Evolutionary conservation across 805 yeast species (phyloP).

Genomic region (Yamadazyma akitaensis): DNA sequence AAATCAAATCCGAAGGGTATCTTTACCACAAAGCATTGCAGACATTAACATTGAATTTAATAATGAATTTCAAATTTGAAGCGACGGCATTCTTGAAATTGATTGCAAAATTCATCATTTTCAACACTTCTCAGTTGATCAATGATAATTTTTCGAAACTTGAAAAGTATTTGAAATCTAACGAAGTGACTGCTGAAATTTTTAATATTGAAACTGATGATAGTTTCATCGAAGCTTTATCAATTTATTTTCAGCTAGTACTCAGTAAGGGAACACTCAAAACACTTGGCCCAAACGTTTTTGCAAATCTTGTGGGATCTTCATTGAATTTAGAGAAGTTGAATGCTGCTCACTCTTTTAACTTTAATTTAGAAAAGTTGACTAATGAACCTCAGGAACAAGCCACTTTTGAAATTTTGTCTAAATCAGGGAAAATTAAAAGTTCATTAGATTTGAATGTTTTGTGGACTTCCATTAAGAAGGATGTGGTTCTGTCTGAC

Average conservation of each 20-base stretch:
- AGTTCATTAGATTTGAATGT: background rate
- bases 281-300: background rate
- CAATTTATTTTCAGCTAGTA: conserved; percentile 4
- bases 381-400: background rate
- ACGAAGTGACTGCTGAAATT: conserved; percentile 1
- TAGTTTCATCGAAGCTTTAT: conserved; percentile 1
- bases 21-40: conserved; percentile 51
- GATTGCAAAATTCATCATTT: conserved; percentile 36
- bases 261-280: background rate
- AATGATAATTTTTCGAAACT: conserved; percentile 15
- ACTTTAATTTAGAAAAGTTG: background rate
- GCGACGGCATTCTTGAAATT: conserved; percentile 21
- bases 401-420: conserved; percentile 8
- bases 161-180: conserved; percentile 15
- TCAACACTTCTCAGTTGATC: conserved; percentile 32
- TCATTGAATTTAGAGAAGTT: conserved; percentile 8
- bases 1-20: conserved; percentile 45
- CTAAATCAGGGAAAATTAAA: background rate
- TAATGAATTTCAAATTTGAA: conserved; percentile 36
- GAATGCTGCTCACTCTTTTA: background rate
- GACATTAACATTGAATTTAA: conserved; percentile 45
- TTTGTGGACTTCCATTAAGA: conserved; percentile 9
- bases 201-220: background rate
- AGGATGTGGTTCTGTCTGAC: conserved; percentile 15
- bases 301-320: conserved; percentile 13